Evolutionary conservation across 2,329 filamentous ascomycete genomes (phyloP).

Genomic region (Proliferodiscus dingleyae): DNA sequence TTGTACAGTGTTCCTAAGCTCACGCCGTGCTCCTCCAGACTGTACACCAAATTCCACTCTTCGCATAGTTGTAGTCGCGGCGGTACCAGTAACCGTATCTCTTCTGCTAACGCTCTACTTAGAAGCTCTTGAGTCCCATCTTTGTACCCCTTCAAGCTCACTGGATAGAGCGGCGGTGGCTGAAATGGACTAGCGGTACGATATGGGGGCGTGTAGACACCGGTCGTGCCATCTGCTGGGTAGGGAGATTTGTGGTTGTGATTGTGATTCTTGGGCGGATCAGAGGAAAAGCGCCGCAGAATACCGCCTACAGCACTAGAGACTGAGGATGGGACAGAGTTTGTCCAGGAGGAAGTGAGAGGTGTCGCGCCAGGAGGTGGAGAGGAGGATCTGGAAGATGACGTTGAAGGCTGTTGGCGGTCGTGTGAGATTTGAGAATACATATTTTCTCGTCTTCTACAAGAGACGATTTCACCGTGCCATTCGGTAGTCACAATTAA

Average conservation of each 20-base stretch:
- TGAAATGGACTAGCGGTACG: conserved; percentile 75
- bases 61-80: conserved; percentile 82
- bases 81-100: conserved; percentile 85
- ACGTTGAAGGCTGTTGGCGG: conserved; percentile 1
- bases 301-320: conserved; percentile 55
- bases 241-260: background rate
- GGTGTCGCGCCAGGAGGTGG: too few species aligned
- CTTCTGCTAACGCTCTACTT: conserved; percentile 72
- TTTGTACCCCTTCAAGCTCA: conserved; percentile 64
- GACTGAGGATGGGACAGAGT: conserved; percentile 36
- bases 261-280: conserved; percentile 23
- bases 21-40: conserved; percentile 85
- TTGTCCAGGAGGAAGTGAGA: conserved; percentile 41
- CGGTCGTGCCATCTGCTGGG: conserved; percentile 17
- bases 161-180: conserved; percentile 80
- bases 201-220: conserved; percentile 29
- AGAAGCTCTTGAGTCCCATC: conserved; percentile 60
- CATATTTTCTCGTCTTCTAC: conserved; percentile 2
- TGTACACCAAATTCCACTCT: conserved; percentile 82
- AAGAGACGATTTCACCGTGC: too few species aligned
- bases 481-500: too few species aligned
- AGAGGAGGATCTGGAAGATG: conserved; percentile 14
- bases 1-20: conserved; percentile 83
- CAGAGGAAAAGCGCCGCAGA: conserved; percentile 59
- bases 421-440: conserved; percentile 2